Percentiles rank a stretch among this genome's conserved stretches.
Conservation (phyloP, 148 eudicot species). For the Gaultheria prostrata region DNA sequence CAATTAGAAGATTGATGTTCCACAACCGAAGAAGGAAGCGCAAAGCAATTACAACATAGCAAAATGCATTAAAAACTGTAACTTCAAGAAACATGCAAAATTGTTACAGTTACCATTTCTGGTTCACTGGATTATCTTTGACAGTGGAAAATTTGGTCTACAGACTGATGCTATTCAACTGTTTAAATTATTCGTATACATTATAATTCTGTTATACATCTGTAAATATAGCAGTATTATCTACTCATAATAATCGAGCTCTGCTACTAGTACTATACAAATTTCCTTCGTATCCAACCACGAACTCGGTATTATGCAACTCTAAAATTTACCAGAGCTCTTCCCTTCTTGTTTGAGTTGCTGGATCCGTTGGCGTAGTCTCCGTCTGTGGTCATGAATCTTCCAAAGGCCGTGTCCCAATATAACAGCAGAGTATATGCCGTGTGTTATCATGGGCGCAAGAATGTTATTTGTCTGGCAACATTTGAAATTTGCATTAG, state of each 20-base stretch:
- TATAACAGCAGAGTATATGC: constrained; percentile 86
- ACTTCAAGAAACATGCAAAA: neutral
- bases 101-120: neutral
- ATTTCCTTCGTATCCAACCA: constrained; percentile 9
- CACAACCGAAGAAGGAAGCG: neutral
- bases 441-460: constrained; percentile 90
- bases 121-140: neutral
- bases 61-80: neutral
- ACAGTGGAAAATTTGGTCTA: neutral
- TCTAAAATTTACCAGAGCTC: constrained; percentile 27
- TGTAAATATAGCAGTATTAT: neutral
- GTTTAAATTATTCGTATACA: neutral
- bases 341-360: constrained; percentile 54
- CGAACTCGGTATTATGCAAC: constrained; percentile 6
- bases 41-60: neutral
- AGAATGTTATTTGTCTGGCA: constrained; percentile 78
- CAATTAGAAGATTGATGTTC: constrained; percentile 72
- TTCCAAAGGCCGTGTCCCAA: constrained; percentile 94
- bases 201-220: neutral
- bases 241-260: neutral
- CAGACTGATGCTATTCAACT: constrained; percentile 2
- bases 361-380: constrained; percentile 67
- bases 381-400: constrained; percentile 77
- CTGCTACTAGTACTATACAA: constrained; percentile 22
- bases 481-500: neutral